Base-by-base conservation (phyloP, 257 asterid species). In the Gentiana straminea region DNA sequence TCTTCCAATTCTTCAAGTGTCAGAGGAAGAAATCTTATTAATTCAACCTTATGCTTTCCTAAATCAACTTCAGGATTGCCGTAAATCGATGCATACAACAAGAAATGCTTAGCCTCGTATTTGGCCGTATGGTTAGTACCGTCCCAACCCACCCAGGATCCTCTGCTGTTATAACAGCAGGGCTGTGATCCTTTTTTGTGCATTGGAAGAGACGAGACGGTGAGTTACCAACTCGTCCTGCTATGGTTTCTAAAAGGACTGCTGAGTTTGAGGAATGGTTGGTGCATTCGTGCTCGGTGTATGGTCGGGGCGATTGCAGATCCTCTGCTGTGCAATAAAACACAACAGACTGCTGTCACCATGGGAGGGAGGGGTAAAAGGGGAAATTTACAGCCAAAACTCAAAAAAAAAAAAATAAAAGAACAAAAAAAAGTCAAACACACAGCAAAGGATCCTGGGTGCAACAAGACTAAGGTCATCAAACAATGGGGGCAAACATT, bases 1-100 rank as follows among this genome's bases (percentile, higher is more conserved):
- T 87, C 97, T 60, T 81, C 94, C 58, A 92, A 63, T 61, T 92
- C 98, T 75, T 92, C 98, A 64, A 88, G 54, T 7, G 94, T 83
- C 59, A 92, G 68, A 52, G 98, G 98, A 72, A 92, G 97, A 73
- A 92, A 68, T 75, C 98, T 83, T 9, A 95, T 83, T 66, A 92
- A 75, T 70, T 92, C 97, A 33, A 88, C 62, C 49, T 85, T 73
- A 70, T 92, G 94, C 75, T 83, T 92, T 70, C 97, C 98, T 65
- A 92, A 75, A 69, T 92, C 98, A 53, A 79, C 77, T 65, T 83
- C 90, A 13, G 97, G 93, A 33, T 86, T 67, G 66, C 76, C 79
- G 64, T 65, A 78, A 49, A 84, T 79, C 13, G 93, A 78, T 52
- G 75, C 93, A 76, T 68, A 92, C 76, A 92, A 56, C 79, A 80